Base-by-base conservation (phyloP, 768 basidiomycete species). In the Suillus placidus region DNA sequence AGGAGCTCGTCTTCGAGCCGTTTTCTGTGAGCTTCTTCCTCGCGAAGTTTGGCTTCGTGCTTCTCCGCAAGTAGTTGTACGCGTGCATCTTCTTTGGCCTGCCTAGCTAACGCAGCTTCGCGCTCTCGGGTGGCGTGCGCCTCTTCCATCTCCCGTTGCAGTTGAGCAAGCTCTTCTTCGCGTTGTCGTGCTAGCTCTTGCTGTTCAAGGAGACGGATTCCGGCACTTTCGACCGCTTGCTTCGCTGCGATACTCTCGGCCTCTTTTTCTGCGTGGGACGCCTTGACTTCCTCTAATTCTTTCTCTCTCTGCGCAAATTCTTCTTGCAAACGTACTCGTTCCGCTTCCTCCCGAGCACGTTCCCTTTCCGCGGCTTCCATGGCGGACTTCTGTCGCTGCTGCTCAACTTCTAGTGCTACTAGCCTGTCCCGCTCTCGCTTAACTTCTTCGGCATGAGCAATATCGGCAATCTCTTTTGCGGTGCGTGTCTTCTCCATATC, bases 131-230 rank as follows among this genome's bases (percentile, higher is more conserved):
- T 66, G 54, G 67, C 63, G 34, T 74, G 72, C 38, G 67, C 72
- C 63, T 76, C 74, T 57, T 71, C 71, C 66, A 73, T 34, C 56
- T 65, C 34, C 35, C 69, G 69, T 34, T 71, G 73, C 26, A 72
- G 63, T 47, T 70, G 77, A 40, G 72, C 70, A 9, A 67, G 72
- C 60, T 77, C 73, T 56, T 72, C 77, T 60, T 76, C 77, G 5
- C 47, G 72, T 35, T 70, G 68, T 40, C 70, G 65, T 12, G 67
- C 60, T 52, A 68, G 62, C 18, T 68, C 67, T 56, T 77, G 71
- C 34, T 73, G 57, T 32, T 77, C 69, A 52, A 77, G 65, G 32
- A 68, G 58, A 49, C 54, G 64, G 2, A 72, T 68, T 23, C 73
- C 73, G 37, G 73, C 72, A 38, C 73, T 69, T 49, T 73, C 72